Evolutionary conservation across 1,139 yeast genomes (phyloP).

Genomic region (Saccharomyces hybrid): DNA sequence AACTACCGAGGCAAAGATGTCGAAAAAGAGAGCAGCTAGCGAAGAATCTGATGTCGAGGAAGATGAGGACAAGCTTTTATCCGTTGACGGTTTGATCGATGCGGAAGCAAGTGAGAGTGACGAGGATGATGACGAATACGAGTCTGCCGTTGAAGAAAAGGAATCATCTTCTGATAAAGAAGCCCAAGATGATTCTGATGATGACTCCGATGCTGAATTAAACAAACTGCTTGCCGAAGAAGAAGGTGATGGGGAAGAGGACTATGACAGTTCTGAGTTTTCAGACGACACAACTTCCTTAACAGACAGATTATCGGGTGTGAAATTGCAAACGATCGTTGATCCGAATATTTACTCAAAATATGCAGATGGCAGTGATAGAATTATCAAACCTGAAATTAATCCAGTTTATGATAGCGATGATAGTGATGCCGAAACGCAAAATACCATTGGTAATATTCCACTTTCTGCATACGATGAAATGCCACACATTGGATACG

Average conservation of each 20-base stretch:
- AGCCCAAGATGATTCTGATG: slow-evolving; percentile 17
- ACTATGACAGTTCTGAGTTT: slow-evolving; percentile 27
- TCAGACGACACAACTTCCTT: slow-evolving; percentile 40
- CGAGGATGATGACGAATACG: slow-evolving; percentile 23
- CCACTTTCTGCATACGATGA: slow-evolving; percentile 92
- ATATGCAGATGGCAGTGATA: slow-evolving; percentile 72
- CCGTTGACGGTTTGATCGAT: slow-evolving; percentile 35
- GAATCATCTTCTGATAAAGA: slow-evolving; percentile 8
- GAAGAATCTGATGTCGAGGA: slow-evolving; percentile 20
- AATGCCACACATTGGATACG: slow-evolving; percentile 95
- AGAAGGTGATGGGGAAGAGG: slow-evolving; percentile 32
- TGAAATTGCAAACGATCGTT: slow-evolving; percentile 44
- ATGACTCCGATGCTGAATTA: slow-evolving; percentile 53
- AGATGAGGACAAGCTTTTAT: slow-evolving; percentile 31
- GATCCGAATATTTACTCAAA: slow-evolving; percentile 40
- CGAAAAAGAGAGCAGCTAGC: slow-evolving; percentile 19
- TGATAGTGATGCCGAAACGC: slow-evolving; percentile 79
- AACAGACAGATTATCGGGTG: slow-evolving; percentile 48
- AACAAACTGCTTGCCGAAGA: slow-evolving; percentile 50
- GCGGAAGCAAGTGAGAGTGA: slow-evolving; percentile 23
- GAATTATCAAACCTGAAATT: slow-evolving; percentile 79
- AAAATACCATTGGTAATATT: slow-evolving; percentile 85
- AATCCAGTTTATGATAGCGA: slow-evolving; percentile 90
- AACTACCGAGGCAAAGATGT: slow-evolving; percentile 4
- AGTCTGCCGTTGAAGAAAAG: slow-evolving; percentile 15